Evolutionary conservation across 2,329 filamentous ascomycete species (phyloP), one percentile per base, ranked within the genome.

Genomic region (Epichloe typhina): DNA sequence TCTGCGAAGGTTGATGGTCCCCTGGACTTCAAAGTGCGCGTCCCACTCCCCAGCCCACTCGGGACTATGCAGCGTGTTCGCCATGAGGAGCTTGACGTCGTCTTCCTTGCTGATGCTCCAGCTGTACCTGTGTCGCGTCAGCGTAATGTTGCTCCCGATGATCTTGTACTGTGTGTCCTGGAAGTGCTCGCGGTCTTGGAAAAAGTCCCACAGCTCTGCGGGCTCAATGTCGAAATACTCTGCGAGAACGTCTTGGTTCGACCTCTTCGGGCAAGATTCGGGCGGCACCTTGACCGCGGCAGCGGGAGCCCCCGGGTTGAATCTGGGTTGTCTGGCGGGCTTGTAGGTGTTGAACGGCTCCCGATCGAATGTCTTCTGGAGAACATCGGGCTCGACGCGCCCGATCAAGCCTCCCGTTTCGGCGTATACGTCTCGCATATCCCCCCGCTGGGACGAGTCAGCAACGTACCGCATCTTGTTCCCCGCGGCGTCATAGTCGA

Each of bases 1-100:
- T 3, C 52, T 59, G n/a, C 60, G 55, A 2, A 57, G 23, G 15
- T 65, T 59, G 36, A 58, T 39, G 17, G 49, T 33, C 6, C 53
- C 56, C 1, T 42, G 52, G 17, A 50, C 50, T 4, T n/a, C 21
- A n/a, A 59, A 63, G 37, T 59, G 55, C 2, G 50, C 31, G 31
- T 64, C 61, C 60, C 60, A 62, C 3, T 54, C 48, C 0, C 41
- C 19, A 6, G 47, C 55, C 60, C 60, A 62, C 0, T 42, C 49
- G 2, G 56, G 56, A 1, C 57, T 46, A 33, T 57, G 52, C 2
- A 60, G 54, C 7, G 54, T 59, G 37, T 52, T 55, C 3, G 54
- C 56, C 54, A 59, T 55, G 47, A 55, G 50, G 1, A 59, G 52
- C 51, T 59, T 59, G 1, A 43, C 23, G 26, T 56, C 45, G 39